Evolutionary conservation across 768 basidiomycete species (phyloP).

Genomic region (Pulveroboletus sp.): DNA sequence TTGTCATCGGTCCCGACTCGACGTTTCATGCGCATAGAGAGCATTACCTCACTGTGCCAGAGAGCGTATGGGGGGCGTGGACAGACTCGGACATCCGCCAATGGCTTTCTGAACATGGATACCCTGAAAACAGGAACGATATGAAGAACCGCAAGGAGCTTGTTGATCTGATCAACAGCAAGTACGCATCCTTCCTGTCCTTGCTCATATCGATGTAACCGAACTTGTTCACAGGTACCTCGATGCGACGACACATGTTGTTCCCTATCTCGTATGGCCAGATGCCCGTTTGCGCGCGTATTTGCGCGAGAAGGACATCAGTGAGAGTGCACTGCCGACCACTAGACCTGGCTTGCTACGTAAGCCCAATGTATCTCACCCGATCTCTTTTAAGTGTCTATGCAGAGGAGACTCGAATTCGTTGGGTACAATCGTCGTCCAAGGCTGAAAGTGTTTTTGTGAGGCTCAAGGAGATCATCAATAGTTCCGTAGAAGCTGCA

Average conservation of each 20-base stretch:
- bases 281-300: constrained; percentile 90
- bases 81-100: constrained; percentile 62
- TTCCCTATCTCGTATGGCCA: constrained; percentile 83
- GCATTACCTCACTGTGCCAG: constrained; percentile 58
- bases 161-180: constrained; percentile 63
- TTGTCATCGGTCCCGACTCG: too few species aligned
- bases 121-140: constrained; percentile 47
- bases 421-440: constrained; percentile 64
- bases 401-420: constrained; percentile 71
- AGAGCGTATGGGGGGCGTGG: constrained; percentile 67
- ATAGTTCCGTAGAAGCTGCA: constrained; percentile 61
- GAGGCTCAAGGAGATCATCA: constrained; percentile 62
- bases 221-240: constrained; percentile 42
- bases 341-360: constrained; percentile 75
- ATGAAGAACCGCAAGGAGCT: constrained; percentile 71
- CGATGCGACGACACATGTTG: constrained; percentile 40
- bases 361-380: constrained; percentile 29
- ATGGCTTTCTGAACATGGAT: constrained; percentile 74
- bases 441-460: constrained; percentile 53
- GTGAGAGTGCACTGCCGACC: constrained; percentile 63
- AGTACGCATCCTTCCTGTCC: constrained; percentile 39
- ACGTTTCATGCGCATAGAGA: constrained; percentile 38
- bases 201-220: not conserved
- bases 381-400: not conserved
- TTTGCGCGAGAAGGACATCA: constrained; percentile 70